Percentiles rank a stretch among this genome's conserved stretches.
Conservation (phyloP, 1,284 basidiomycete genomes). For the Microbotryum intermedium region DNA sequence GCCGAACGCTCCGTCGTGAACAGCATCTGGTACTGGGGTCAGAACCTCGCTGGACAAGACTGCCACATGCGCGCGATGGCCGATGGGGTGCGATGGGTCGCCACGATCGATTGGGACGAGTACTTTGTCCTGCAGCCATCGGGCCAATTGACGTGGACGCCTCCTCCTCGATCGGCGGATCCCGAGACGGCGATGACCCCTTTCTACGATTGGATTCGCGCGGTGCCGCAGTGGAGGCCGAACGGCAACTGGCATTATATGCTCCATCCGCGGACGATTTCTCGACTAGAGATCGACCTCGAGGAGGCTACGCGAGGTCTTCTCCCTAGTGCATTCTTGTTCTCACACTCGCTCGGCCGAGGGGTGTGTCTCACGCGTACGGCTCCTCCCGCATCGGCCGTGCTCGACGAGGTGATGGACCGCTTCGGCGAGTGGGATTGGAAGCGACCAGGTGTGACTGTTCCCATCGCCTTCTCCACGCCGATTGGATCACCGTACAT, state of each 20-base stretch:
- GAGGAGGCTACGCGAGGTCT: not conserved
- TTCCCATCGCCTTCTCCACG: no score
- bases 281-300: not conserved
- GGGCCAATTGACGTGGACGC: not conserved
- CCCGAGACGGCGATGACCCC: not conserved
- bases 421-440: no score
- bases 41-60: conserved; percentile 1
- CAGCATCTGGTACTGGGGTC: conserved; percentile 3
- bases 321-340: not conserved
- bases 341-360: not conserved
- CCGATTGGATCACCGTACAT: no score
- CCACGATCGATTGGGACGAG: conserved; percentile 7
- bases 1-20: no score
- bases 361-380: no score
- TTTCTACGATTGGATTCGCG: not conserved
- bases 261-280: not conserved
- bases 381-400: no score
- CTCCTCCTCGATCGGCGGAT: not conserved
- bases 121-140: conserved; percentile 2
- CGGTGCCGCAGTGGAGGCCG: not conserved
- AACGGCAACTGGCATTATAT: not conserved
- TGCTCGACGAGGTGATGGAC: no score
- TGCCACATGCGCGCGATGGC: conserved; percentile 6
- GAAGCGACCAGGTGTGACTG: no score
- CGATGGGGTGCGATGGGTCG: not conserved